Conservation (phyloP, 805 yeast species). For the Teunomyces funiuensis region DNA sequence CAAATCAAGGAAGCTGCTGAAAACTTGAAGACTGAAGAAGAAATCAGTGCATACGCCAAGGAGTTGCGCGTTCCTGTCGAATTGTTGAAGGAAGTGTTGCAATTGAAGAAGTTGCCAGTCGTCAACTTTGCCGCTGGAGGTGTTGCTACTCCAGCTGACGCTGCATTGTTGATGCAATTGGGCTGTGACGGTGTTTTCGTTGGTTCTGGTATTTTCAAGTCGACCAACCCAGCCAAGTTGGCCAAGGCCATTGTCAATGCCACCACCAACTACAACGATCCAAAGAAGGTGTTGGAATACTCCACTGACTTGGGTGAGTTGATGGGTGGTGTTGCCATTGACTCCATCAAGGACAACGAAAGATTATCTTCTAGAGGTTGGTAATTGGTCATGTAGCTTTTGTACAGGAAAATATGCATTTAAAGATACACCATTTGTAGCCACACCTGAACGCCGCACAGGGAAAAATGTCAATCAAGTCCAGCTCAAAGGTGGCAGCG, state of each 20-base stretch:
- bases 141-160: conserved; percentile 85
- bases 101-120: conserved; percentile 62
- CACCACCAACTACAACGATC: conserved; percentile 67
- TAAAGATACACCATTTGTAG: no score
- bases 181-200: conserved; percentile 81
- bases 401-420: not conserved
- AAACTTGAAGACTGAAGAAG: conserved; percentile 39
- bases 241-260: conserved; percentile 82
- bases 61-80: conserved; percentile 59
- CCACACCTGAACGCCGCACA: no score
- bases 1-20: conserved; percentile 51
- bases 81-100: conserved; percentile 49
- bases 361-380: conserved; percentile 54
- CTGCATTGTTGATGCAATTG: conserved; percentile 77
- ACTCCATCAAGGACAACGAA: conserved; percentile 46
- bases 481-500: no score
- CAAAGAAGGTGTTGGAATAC: conserved; percentile 57
- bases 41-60: conserved; percentile 51
- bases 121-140: conserved; percentile 90
- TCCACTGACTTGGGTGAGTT: conserved; percentile 72
- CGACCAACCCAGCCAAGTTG: conserved; percentile 67
- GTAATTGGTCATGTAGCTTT: conserved; percentile 24
- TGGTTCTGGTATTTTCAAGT: conserved; percentile 77
- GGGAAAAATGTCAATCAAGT: no score
- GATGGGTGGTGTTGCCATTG: conserved; percentile 71